Percentiles rank a stretch among this genome's conserved stretches.
Evolutionary conservation across 169 alveolate genomes (phyloP).

Genomic region (Plasmodium inui): DNA sequence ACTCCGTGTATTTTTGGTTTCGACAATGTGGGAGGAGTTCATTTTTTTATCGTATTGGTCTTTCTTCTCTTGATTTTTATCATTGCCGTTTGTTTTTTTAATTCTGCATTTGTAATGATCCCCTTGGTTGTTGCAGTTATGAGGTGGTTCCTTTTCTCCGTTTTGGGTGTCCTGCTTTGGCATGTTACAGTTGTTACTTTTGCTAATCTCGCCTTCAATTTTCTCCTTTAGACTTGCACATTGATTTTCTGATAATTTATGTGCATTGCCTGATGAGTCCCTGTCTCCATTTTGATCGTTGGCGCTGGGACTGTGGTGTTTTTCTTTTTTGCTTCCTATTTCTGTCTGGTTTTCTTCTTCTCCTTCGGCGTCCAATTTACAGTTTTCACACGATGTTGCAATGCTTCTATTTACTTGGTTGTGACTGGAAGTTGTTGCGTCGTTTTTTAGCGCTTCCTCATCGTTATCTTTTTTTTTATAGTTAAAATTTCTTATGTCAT

Average conservation of each 20-base stretch:
- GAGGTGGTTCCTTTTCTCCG: neutral
- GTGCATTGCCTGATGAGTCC: neutral
- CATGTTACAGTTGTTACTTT: neutral
- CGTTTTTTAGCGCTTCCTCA: conserved; percentile 18
- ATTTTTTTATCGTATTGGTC: neutral
- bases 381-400: neutral
- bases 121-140: neutral
- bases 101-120: conserved; percentile 19
- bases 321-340: neutral
- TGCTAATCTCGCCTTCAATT: neutral
- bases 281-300: neutral
- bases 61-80: neutral
- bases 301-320: neutral
- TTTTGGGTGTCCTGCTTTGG: neutral
- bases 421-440: conserved; percentile 11
- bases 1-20: conserved; percentile 2
- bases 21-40: neutral
- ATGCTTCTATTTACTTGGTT: conserved; percentile 27
- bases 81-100: conserved; percentile 6
- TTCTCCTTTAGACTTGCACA: neutral
- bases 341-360: conserved; percentile 7
- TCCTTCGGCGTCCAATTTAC: neutral
- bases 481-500: conserved; percentile 67
- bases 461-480: conserved; percentile 26
- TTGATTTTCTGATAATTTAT: neutral